These are phyloP conservation scores for Vitis riparia DNA, from an alignment of 164 flowering plant genomes.

Conservation along the genomic window DNA sequence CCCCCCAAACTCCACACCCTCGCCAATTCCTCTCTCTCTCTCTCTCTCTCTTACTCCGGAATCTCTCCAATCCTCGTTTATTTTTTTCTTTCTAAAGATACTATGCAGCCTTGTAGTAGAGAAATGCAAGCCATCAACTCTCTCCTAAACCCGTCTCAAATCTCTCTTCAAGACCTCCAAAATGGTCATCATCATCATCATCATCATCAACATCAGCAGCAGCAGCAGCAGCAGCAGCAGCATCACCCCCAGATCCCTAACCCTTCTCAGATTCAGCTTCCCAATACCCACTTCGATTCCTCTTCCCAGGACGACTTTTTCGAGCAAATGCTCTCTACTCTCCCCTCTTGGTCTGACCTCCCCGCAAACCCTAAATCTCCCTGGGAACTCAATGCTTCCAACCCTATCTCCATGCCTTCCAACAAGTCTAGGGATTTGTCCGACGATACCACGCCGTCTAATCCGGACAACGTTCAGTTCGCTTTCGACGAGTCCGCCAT, in stretches of 20 bases:
- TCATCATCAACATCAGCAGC: conserved; percentile 22
- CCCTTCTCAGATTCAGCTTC: background rate
- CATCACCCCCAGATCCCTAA: conserved; percentile 3
- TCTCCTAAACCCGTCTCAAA: conserved; percentile 30
- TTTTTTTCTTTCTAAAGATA: too few relatives aligned
- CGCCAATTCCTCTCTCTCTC: background rate
- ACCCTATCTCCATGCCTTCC: conserved; percentile 15
- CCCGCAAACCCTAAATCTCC: conserved; percentile 26
- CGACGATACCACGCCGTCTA: conserved; percentile 29
- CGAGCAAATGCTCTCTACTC: conserved; percentile 76
- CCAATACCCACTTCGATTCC: conserved; percentile 28
- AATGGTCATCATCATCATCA: conserved; percentile 6
- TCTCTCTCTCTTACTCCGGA: background rate
- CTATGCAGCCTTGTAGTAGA: conserved; percentile 30
- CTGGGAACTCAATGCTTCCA: conserved; percentile 33
- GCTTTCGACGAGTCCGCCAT: conserved; percentile 47
- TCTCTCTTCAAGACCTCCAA: conserved; percentile 43
- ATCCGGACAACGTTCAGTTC: conserved; percentile 9
- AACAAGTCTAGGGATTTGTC: conserved; percentile 10
- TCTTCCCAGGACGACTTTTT: conserved; percentile 69
- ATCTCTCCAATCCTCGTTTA: background rate
- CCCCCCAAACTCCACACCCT: background rate
- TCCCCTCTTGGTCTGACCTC: conserved; percentile 48
- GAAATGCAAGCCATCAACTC: conserved; percentile 39
- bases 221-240: conserved; percentile 22